Percentiles rank a stretch among this genome's conserved stretches.
These are phyloP conservation scores for Adiantum capillusveneris DNA, from an alignment of 75 land plant species.

Conservation along the genomic window DNA sequence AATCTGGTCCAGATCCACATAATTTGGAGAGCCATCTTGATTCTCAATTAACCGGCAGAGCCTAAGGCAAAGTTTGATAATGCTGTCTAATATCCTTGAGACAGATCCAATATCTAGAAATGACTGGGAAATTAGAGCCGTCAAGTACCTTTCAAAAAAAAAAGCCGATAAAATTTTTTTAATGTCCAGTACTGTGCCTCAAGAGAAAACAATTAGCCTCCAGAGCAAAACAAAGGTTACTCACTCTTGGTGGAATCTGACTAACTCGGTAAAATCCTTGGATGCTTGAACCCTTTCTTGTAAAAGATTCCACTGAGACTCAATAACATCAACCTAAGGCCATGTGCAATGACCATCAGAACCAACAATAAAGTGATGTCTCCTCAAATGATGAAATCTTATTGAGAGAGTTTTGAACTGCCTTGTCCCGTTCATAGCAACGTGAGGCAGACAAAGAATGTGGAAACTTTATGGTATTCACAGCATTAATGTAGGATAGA, in stretches of 20 bases:
- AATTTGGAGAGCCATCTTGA: constrained; percentile 53
- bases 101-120: constrained; percentile 98
- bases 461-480: too few relatives aligned
- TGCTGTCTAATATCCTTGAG: constrained; percentile 90
- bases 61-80: constrained; percentile 87
- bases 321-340: constrained; percentile 93
- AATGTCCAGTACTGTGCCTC: too few relatives aligned
- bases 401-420: too few relatives aligned
- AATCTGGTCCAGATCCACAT: constrained; percentile 71
- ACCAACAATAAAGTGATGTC: too few relatives aligned
- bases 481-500: too few relatives aligned
- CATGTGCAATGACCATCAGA: too few relatives aligned
- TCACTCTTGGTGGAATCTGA: constrained; percentile 95
- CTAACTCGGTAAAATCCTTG: constrained; percentile 93
- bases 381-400: too few relatives aligned
- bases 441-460: too few relatives aligned
- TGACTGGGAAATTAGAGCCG: constrained; percentile 94
- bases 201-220: too few relatives aligned
- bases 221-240: constrained; percentile 17
- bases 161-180: background rate
- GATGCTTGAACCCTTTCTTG: constrained; percentile 90
- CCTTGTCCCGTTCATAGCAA: too few relatives aligned
- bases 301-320: constrained; percentile 96
- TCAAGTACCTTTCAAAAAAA: constrained; percentile 59
- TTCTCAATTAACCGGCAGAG: constrained; percentile 85